A percentile compares a stretch with the other conserved stretches of the same genome.
These are phyloP conservation scores for Xylariomycetidae sp. DNA, from an alignment of 2,329 filamentous ascomycete genomes.

Conservation along the genomic window DNA sequence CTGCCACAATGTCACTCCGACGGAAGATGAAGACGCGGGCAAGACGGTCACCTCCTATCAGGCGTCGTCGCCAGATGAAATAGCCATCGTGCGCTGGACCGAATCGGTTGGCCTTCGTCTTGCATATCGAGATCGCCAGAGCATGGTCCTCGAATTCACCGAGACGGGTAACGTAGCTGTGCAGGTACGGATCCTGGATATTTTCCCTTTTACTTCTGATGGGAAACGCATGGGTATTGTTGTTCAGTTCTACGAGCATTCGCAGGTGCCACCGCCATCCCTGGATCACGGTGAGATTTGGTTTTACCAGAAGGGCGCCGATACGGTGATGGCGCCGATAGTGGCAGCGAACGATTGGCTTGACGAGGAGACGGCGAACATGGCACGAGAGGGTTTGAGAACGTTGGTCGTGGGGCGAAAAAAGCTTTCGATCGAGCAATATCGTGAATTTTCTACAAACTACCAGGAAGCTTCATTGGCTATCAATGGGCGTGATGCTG, in stretches of 20 bases:
- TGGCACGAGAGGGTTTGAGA: conserved; percentile 92
- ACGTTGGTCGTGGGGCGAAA: conserved; percentile 95
- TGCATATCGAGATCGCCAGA: conserved; percentile 78
- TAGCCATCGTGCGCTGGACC: conserved; percentile 95
- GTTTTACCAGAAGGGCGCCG: conserved; percentile 98
- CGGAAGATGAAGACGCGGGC: conserved; percentile 77
- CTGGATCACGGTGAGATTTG: conserved; percentile 74
- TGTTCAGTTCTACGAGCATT: conserved; percentile 71
- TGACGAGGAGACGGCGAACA: conserved; percentile 98
- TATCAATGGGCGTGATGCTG: conserved; percentile 72
- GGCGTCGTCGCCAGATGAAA: conserved; percentile 95
- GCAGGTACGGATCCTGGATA: conserved; percentile 80
- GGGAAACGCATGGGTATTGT: conserved; percentile 98
- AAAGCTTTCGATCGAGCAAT: conserved; percentile 71
- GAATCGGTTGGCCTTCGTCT: conserved; percentile 86
- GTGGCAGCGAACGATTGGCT: conserved; percentile 97
- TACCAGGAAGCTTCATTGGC: conserved; percentile 78
- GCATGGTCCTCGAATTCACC: conserved; percentile 75
- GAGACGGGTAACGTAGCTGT: conserved; percentile 72
- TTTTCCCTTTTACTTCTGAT: conserved; percentile 97
- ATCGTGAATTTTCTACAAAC: conserved; percentile 69
- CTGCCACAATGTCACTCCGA: conserved; percentile 96
- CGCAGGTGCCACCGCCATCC: conserved; percentile 41
- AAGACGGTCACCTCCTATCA: conserved; percentile 80
- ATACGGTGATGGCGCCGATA: conserved; percentile 96